Base-by-base conservation (phyloP, 441 rosid genomes). In the Theobroma grandiflorum region DNA sequence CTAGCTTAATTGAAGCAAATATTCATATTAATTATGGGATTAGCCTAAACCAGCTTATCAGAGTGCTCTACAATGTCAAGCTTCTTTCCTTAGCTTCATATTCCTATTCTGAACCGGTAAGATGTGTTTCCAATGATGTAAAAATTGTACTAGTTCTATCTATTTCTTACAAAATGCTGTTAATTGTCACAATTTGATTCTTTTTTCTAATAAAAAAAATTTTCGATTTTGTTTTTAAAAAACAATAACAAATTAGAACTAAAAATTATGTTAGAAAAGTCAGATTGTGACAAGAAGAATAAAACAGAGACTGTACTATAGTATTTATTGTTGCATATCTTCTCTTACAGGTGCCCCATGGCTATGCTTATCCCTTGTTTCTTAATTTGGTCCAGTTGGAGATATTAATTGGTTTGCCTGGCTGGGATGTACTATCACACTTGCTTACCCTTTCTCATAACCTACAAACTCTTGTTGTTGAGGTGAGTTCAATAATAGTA, bases 1-100 rank as follows among this genome's bases (percentile, higher is more conserved):
- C 26, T 7, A 73, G 77, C 77, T 40, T 73, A 40, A 37, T 57
- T 38, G 77, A 73, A 73, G 77, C 66, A 57, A 57, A 55, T n/a
- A 55, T 55, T n/a, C 20, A 55, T 5, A 18, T 16, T 7, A 53
- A 18, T 2, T 53, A 53, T 53, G 59, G 8, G 22, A 53, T 53
- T 53, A 53, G 59, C 22, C 59, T 53, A 1, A 53, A 53, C 18
- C 59, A 53, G 59, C 59, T 53, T 53, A 55, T 55, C 61, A 6
- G 4, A 55, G 3, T 2, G 2, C 61, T n/a, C 26, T 55, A 6
- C 26, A 50, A 50, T 52, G 61, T n/a, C 61, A n/a, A 55, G 61
- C 26, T 55, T n/a, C 61, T 55, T 55, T 55, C 61, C 61, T 55
- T 55, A 55, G 20, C 61, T n/a, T 55, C 61, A 55, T 55, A 55